phyloP scores from a whole-genome alignment of 139 green algal species.

The Volvox reticuliferus region DNA sequence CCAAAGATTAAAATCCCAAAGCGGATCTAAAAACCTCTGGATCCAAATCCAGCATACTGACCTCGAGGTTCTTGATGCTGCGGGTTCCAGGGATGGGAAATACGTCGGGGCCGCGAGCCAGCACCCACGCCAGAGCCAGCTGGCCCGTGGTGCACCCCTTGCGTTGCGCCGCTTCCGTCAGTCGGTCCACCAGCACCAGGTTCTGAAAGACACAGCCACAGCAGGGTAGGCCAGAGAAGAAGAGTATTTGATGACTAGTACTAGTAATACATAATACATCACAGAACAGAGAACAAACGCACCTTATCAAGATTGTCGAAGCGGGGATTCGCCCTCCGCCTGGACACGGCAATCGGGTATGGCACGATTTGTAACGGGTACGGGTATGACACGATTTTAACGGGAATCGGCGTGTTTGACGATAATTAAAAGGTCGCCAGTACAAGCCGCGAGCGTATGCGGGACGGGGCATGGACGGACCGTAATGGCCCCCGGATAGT shows the following conservation, averaged over 20 bases:
- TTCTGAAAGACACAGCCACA: conserved; percentile 59
- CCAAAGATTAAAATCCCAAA: background rate
- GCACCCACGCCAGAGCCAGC: conserved; percentile 86
- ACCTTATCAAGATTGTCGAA: conserved; percentile 28
- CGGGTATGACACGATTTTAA: no score
- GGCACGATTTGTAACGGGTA: background rate
- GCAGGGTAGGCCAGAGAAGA: no score
- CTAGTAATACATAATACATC: no score
- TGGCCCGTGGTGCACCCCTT: conserved; percentile 79
- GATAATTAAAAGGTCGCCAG: no score
- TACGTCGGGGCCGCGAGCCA: conserved; percentile 75
- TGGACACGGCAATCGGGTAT: background rate
- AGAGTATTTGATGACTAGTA: no score
- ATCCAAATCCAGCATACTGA: background rate
- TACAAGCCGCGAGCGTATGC: no score
- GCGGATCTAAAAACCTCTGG: no score
- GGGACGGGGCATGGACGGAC: no score
- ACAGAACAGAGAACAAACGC: no score
- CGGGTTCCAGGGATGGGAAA: conserved; percentile 80
- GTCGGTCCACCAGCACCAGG: conserved; percentile 69
- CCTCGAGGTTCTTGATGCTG: conserved; percentile 8
- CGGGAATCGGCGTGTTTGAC: no score
- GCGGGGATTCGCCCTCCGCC: conserved; percentile 4
- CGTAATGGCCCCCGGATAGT: no score
- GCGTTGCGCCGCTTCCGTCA: conserved; percentile 65